These are phyloP conservation scores for Pichia sp. DNA, from an alignment of 1,139 yeast species.

Conservation along the genomic window DNA sequence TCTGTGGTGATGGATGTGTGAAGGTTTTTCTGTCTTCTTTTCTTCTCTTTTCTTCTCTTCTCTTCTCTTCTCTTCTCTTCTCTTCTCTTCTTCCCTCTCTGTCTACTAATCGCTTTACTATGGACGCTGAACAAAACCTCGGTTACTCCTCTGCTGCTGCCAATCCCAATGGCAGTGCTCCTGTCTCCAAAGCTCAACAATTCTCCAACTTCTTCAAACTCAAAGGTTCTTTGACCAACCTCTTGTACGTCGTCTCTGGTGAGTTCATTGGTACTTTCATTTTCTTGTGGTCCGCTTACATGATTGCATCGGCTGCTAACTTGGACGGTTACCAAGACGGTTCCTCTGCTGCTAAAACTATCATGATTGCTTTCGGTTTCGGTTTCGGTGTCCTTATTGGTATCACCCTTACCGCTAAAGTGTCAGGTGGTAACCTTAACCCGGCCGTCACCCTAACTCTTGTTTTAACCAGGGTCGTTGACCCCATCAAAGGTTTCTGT, in stretches of 20 bases:
- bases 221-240: conserved; percentile 37
- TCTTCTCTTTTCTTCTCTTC: neutral
- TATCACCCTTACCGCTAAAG: conserved; percentile 67
- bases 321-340: conserved; percentile 43
- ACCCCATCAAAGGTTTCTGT: conserved; percentile 63
- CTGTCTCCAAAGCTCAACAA: neutral
- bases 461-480: conserved; percentile 63
- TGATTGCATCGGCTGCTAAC: conserved; percentile 83
- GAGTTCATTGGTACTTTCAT: conserved; percentile 85
- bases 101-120: neutral
- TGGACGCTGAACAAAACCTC: conserved; percentile 32
- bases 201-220: conserved; percentile 30
- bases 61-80: neutral
- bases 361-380: conserved; percentile 82
- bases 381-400: conserved; percentile 80
- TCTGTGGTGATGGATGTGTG: neutral
- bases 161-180: neutral
- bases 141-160: conserved; percentile 33
- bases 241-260: conserved; percentile 47
- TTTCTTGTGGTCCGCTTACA: conserved; percentile 75
- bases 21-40: too few species aligned
- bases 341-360: conserved; percentile 58
- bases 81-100: neutral
- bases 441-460: conserved; percentile 82
- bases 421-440: conserved; percentile 86